A percentile compares a stretch with the other conserved stretches of the same genome.
Evolutionary conservation across 1,284 basidiomycete genomes (phyloP).

Genomic region (Marasmius oreades): DNA sequence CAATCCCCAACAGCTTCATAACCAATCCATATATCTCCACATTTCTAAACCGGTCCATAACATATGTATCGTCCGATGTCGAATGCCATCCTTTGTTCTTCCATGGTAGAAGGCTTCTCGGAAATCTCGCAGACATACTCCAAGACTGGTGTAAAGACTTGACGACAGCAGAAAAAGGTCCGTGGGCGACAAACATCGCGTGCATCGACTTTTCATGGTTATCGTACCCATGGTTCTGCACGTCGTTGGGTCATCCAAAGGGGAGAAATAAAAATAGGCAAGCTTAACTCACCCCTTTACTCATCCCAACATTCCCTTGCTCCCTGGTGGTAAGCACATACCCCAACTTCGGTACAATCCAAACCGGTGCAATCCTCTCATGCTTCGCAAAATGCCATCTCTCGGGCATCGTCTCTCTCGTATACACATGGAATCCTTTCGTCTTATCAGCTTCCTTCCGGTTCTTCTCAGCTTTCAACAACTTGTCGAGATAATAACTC

Average conservation of each 20-base stretch:
- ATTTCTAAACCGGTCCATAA: conserved; percentile 80
- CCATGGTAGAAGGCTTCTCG: conserved; percentile 23
- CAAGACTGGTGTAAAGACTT: conserved; percentile 49
- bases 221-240: conserved; percentile 81
- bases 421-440: conserved; percentile 75
- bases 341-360: conserved; percentile 76
- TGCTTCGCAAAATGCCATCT: conserved; percentile 73
- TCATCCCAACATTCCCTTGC: conserved; percentile 62
- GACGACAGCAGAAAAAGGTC: conserved; percentile 72
- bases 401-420: conserved; percentile 76
- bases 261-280: conserved; percentile 1
- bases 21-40: conserved; percentile 85
- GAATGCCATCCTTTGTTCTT: conserved; percentile 64
- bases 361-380: conserved; percentile 83
- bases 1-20: conserved; percentile 69
- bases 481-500: conserved; percentile 48
- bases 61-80: conserved; percentile 56
- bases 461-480: conserved; percentile 49
- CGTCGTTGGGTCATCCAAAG: neutral
- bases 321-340: conserved; percentile 65
- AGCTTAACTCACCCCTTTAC: conserved; percentile 63
- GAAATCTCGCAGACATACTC: conserved; percentile 5
- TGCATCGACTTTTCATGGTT: conserved; percentile 76
- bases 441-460: too few relatives aligned
- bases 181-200: conserved; percentile 87